phyloP scores from a whole-genome alignment of 768 basidiomycete species.

The Suillus fuscotomentosus region DNA sequence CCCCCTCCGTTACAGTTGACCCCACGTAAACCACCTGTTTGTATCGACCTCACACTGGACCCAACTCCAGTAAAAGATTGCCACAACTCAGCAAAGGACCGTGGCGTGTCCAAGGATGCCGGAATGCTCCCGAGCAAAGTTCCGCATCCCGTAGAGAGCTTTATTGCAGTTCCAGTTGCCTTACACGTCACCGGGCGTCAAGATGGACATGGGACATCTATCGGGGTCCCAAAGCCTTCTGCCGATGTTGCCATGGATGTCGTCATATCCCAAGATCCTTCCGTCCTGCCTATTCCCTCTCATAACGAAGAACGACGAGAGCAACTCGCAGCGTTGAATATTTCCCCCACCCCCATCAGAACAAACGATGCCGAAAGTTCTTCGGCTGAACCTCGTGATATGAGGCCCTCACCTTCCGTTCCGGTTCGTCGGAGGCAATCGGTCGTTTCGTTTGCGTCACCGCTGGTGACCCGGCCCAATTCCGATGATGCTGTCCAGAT shows the following conservation, averaged over 20 bases:
- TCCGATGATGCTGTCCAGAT: neutral
- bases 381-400: neutral
- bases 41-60: slow-evolving; percentile 46
- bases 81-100: neutral
- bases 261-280: neutral
- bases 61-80: slow-evolving; percentile 18
- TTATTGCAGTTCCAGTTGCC: neutral
- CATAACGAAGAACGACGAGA: neutral
- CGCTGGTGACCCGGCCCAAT: neutral
- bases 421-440: neutral
- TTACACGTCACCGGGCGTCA: neutral
- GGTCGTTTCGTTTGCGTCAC: neutral
- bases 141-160: neutral
- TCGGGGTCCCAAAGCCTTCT: neutral
- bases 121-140: neutral
- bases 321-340: neutral
- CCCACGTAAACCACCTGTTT: slow-evolving; percentile 25
- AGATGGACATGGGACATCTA: neutral
- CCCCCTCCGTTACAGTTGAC: slow-evolving; percentile 11
- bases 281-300: neutral
- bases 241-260: neutral
- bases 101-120: neutral
- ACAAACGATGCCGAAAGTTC: neutral
- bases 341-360: neutral
- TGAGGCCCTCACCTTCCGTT: neutral